A percentile compares a stretch with the other conserved stretches of the same genome.
phyloP scores from a whole-genome alignment of 805 yeast genomes.

The Zygotorulaspora florentina region DNA sequence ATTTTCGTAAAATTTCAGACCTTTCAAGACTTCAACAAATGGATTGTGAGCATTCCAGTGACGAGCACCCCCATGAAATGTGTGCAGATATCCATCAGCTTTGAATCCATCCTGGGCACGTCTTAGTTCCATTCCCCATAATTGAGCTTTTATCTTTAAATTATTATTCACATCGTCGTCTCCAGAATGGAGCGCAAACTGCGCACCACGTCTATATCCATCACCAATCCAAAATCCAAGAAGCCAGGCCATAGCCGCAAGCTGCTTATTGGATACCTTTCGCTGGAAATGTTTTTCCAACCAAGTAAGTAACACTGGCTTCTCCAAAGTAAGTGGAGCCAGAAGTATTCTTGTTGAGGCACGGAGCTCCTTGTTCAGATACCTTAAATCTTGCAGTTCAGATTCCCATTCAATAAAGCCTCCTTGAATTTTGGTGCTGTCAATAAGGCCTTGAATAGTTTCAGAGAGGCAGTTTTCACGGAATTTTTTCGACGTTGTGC shows the following conservation, averaged over 20 bases:
- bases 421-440: not conserved
- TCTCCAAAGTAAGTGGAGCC: constrained; percentile 6
- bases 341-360: constrained; percentile 3
- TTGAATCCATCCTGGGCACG: not conserved
- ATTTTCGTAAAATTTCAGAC: constrained; percentile 3
- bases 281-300: constrained; percentile 1
- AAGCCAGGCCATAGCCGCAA: constrained; percentile 13
- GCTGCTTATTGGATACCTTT: constrained; percentile 1
- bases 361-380: constrained; percentile 6
- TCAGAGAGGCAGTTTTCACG: not conserved
- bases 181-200: constrained; percentile 6
- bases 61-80: not conserved
- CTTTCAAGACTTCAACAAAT: constrained; percentile 4
- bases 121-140: constrained; percentile 9
- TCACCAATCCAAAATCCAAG: constrained; percentile 15
- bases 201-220: constrained; percentile 8
- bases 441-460: not conserved
- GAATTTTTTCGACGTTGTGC: not conserved
- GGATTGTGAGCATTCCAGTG: constrained; percentile 8
- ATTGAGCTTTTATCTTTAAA: constrained; percentile 1
- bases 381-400: constrained; percentile 4
- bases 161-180: constrained; percentile 10
- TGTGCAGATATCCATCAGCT: constrained; percentile 6
- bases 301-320: constrained; percentile 8
- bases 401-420: constrained; percentile 5